Evolutionary conservation across 1,139 yeast species (phyloP).

Genomic region (Zygoascus hellenicus): DNA sequence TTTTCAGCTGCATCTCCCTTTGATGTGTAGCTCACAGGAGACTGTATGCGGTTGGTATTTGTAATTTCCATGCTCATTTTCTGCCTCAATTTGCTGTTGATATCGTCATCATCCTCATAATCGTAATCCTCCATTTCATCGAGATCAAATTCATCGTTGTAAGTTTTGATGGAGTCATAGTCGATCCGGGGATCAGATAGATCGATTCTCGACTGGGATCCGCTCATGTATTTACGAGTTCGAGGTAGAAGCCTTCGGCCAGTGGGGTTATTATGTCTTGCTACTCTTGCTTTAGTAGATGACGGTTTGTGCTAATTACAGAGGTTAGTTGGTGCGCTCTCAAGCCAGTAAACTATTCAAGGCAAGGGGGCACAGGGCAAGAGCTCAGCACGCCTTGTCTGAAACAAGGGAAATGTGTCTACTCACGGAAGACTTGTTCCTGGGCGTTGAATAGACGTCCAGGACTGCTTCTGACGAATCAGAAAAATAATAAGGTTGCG

Average conservation of each 20-base stretch:
- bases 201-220: conserved; percentile 1
- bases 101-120: conserved; percentile 8
- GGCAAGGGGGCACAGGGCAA: no score
- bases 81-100: background rate
- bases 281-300: no score
- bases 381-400: no score
- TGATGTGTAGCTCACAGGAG: background rate
- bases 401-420: no score
- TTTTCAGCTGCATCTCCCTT: background rate
- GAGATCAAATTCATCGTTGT: conserved; percentile 4
- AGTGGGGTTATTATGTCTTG: no score
- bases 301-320: no score
- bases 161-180: conserved; percentile 2
- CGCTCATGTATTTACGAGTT: background rate
- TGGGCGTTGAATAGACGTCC: conserved; percentile 1
- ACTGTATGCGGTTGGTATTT: background rate
- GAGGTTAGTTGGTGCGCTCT: no score
- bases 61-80: background rate
- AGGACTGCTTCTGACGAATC: conserved; percentile 3
- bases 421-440: background rate
- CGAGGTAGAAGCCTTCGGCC: background rate
- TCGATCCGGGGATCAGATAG: conserved; percentile 2
- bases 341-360: no score
- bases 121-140: conserved; percentile 9
- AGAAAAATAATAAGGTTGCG: conserved; percentile 2